Conservation (phyloP, 2,329 filamentous ascomycete species). For the Botryosphaeria dothidea region DNA sequence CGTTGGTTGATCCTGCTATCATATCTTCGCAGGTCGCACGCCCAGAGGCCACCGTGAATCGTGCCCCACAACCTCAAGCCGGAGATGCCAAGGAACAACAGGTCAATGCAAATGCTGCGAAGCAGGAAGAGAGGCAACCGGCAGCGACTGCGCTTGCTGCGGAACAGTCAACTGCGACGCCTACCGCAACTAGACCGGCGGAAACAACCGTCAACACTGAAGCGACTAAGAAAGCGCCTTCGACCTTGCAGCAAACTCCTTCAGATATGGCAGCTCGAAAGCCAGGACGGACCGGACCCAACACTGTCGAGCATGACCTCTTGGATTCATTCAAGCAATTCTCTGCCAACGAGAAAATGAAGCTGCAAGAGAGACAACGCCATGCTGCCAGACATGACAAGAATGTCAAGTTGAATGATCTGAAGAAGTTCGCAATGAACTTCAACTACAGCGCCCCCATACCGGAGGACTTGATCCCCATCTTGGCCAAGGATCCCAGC, state of each 20-base stretch:
- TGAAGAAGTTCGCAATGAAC: slow-evolving; percentile 90
- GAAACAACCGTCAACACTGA: slow-evolving; percentile 20
- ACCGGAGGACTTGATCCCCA: slow-evolving; percentile 86
- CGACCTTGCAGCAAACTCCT: slow-evolving; percentile 6
- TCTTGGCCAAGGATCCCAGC: slow-evolving; percentile 92
- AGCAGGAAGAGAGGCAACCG: slow-evolving; percentile 4
- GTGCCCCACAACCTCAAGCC: slow-evolving; percentile 27
- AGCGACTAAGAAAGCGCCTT: not conserved
- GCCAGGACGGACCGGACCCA: slow-evolving; percentile 45
- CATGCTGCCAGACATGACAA: slow-evolving; percentile 69
- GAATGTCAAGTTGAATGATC: slow-evolving; percentile 86
- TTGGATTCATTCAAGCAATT: slow-evolving; percentile 66
- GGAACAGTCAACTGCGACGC: slow-evolving; percentile 6
- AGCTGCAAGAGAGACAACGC: slow-evolving; percentile 57
- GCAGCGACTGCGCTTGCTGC: not conserved
- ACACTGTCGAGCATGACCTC: slow-evolving; percentile 62
- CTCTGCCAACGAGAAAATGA: slow-evolving; percentile 61
- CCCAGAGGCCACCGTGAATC: slow-evolving; percentile 37
- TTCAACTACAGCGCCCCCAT: slow-evolving; percentile 96
- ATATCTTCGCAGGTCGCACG: slow-evolving; percentile 78
- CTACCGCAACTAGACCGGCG: slow-evolving; percentile 32
- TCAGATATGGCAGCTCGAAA: slow-evolving; percentile 30
- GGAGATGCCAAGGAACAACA: slow-evolving; percentile 23
- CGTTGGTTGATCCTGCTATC: slow-evolving; percentile 82
- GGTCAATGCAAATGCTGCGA: slow-evolving; percentile 24